These are phyloP conservation scores for Venturia pyrina DNA, from an alignment of 2,329 filamentous ascomycete species.

Conservation along the genomic window DNA sequence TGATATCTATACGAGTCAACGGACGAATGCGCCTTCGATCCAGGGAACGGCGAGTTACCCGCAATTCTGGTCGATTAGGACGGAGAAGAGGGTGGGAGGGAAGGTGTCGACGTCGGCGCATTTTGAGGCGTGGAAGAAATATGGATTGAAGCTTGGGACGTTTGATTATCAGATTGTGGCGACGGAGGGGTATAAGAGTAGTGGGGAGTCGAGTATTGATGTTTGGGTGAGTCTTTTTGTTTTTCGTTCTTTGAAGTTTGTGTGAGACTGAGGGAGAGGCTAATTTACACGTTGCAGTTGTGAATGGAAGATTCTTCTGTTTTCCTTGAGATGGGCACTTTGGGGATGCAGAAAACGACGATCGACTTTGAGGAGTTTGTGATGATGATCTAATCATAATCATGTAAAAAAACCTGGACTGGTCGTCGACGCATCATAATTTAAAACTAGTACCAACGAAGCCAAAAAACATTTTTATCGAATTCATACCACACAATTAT, in stretches of 20 bases:
- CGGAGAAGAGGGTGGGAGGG: conserved; percentile 39
- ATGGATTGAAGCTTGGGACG: conserved; percentile 39
- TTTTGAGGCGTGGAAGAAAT: conserved; percentile 43
- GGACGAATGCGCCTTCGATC: conserved; percentile 43
- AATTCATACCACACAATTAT: no score
- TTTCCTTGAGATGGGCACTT: no score
- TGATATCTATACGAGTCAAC: conserved; percentile 40
- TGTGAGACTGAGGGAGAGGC: no score
- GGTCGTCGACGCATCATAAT: no score
- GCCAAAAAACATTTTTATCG: no score
- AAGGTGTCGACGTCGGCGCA: conserved; percentile 41
- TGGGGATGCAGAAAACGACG: no score
- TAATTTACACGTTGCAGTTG: no score
- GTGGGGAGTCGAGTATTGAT: conserved; percentile 38
- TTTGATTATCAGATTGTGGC: conserved; percentile 47
- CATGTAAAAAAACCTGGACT: no score
- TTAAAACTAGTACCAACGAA: no score
- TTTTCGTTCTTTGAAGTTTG: neutral
- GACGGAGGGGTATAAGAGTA: conserved; percentile 44
- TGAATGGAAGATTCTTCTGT: no score
- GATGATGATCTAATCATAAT: no score
- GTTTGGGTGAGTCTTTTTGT: conserved; percentile 20
- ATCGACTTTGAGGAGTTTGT: no score
- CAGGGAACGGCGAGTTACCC: conserved; percentile 44
- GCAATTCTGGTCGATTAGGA: conserved; percentile 45